Evolutionary conservation across 805 yeast species (phyloP), one percentile per base, ranked within the genome.

Genomic region (Yarrowia keelungensis): DNA sequence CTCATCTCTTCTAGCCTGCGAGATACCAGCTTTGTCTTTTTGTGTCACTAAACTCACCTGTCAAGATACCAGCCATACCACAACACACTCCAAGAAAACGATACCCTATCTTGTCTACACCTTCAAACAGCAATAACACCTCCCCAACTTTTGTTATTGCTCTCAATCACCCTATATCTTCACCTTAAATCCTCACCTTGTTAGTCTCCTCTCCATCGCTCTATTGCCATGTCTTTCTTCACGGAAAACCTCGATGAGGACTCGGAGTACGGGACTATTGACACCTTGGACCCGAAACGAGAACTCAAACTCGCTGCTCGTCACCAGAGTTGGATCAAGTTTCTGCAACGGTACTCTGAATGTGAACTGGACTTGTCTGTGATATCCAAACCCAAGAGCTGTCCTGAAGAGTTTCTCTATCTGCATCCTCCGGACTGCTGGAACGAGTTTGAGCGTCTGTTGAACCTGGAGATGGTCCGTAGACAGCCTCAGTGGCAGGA

Each of bases 361-460:
- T 56, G 62, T 22, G 62, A 56, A n/a, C 47, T 56, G 26, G 62
- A 56, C 22, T 39, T 56, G 5, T 56, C 62, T 14, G 62, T 41
- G 19, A 12, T 56, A 2, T 56, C 62, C 12, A 56, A 42, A 16
- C 62, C 62, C 14, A 41, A 56, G 3, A 41, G 62, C 39, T 56
- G 47, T 5, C 62, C 62, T 5, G n/a, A 2, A 11, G 22, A 56
- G 5, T 41, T 15, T 26, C 9, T 38, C 10, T 56, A 41, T 10
- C 19, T 56, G 39, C 15, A 14, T 5, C 47, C 62, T 15, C 62
- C 62, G 26, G 62, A 56, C 62, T 56, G 62, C 62, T 56, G 62
- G 62, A 56, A 56, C 62, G 62, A 56, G 62, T 56, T 56, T 56
- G 62, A 56, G 19, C 62, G 62, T 11, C 47, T 56, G 22, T 5